Evolutionary conservation across 2,329 filamentous ascomycete species (phyloP), one percentile per base, ranked within the genome.

Genomic region (Claviceps quebecensis): DNA sequence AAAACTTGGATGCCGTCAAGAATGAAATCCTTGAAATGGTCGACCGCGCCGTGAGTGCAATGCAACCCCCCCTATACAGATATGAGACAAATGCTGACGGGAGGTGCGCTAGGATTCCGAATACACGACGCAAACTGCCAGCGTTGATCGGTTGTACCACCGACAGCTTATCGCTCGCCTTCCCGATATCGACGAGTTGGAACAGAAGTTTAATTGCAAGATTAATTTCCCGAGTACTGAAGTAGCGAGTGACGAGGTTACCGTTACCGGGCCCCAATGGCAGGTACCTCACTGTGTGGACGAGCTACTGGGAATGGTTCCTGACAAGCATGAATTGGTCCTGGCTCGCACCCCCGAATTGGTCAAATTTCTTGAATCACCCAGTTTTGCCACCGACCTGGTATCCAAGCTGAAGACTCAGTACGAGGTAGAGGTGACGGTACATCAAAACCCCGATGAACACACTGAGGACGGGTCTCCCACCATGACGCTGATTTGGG

Each of bases 121-220:
- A 68, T 96, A 95, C 62, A 94, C 94, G 34, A 89, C 88, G 19
- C 90, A 96, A 68, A 87, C 87, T 54, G 90, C 96, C 58, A 86
- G 87, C 58, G 89, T 97, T 61, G 91, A 97, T 65, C 87, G 93
- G 50, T 76, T 98, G 52, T 96, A 96, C 66, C 93, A 98, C 64
- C 87, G 93, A 57, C 88, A 95, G 69, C 81, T 98, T 54, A 85
- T 98, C 64, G 80, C 87, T 54, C 87, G 90, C 54, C 83, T 97
- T 57, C 74, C 80, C 45, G 87, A 96, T 63, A 88, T 98, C 53
- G 91, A 97, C 58, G 87, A 93, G 59, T 76, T 98, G 49, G 93
- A 98, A 73, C 94, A 95, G 76, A 96, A 95, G 71, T 97, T 90
- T 85, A 97, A 97, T 68, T 98, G 93, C 82, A 97, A 97, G 74